Evolutionary conservation across 116 monocot species (phyloP), one percentile per base, ranked within the genome.

Genomic region (Papilionanthe hybrid): DNA sequence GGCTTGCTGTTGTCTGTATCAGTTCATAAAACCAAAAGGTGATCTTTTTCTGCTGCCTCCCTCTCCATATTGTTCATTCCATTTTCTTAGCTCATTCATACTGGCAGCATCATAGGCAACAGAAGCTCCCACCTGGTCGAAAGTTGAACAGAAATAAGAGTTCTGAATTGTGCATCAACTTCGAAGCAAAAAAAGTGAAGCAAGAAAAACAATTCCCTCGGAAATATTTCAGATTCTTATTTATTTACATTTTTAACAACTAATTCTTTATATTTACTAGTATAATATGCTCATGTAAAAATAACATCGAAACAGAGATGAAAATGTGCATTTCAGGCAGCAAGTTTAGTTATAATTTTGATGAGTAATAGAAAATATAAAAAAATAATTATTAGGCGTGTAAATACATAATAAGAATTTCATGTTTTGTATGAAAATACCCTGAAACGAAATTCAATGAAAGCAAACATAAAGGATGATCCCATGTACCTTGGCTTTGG

Each of bases 11-110:
- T 28, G 29, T 29, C n/a, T 44, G 0, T 11, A 19, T 22, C n/a
- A 90, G 78, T 77, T 85, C 42, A 87, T 89, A 82, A 97, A 97
- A 18, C 97, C 97, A 79, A 97, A 97, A 15, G 97, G 92, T 57
- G 94, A 75, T 78, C 75, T 75, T 77, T 77, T 84, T 53, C 97
- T 81, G 86, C 92, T 97, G 3, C 97, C 97, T 20, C 94, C 94
- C 79, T 97, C 97, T 5, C 97, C 97, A 23, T 94, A 97, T 71
- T 88, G 92, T 78, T 97, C 94, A 50, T 97, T 97, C 97, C 97
- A 97, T 85, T 92, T 91, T 56, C 97, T 84, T 15, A 97, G 85
- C 72, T 94, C 94, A 56, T 94, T 94, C 94, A 97, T 97, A 69
- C 86, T 94, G n/a, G 87, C 74, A 18, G 97, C 94, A 83, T 97